A percentile compares a stretch with the other conserved stretches of the same genome.
These are phyloP conservation scores for Parascedosporium putredinis DNA, from an alignment of 2,329 filamentous ascomycete genomes.

Conservation along the genomic window DNA sequence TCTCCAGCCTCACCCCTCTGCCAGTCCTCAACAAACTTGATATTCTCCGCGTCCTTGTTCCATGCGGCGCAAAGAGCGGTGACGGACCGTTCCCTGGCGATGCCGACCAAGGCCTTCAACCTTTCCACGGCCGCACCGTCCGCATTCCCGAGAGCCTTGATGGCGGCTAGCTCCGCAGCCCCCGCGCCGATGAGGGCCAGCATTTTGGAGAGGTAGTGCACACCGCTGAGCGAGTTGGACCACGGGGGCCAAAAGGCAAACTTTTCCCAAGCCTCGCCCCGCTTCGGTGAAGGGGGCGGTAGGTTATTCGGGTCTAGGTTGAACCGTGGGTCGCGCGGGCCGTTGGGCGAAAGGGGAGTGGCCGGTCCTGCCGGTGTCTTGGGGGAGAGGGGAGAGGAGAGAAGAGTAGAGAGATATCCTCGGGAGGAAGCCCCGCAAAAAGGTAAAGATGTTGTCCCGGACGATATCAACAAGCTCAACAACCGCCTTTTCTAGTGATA, in stretches of 20 bases:
- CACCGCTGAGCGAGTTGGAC: conserved; percentile 85
- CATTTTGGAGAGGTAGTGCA: conserved; percentile 77
- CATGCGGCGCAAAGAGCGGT: conserved; percentile 80
- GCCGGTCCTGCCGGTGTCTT: conserved; percentile 40
- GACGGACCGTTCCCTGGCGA: conserved; percentile 74
- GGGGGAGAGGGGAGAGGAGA: conserved; percentile 68
- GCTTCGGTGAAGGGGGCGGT: conserved; percentile 65
- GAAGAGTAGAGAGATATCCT: conserved; percentile 80
- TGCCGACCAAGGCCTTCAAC: conserved; percentile 64
- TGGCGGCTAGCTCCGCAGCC: conserved; percentile 71
- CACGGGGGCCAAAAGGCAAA: conserved; percentile 93
- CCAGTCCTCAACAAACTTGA: conserved; percentile 92
- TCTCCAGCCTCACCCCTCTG: conserved; percentile 72
- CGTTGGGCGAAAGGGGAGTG: conserved; percentile 39
- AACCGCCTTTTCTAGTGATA: conserved; percentile 64
- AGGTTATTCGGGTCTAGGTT: conserved; percentile 69
- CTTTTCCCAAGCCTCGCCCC: conserved; percentile 83
- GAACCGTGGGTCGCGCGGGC: conserved; percentile 61
- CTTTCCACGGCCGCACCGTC: conserved; percentile 55
- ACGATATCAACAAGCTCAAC: conserved; percentile 77
- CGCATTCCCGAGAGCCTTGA: conserved; percentile 52
- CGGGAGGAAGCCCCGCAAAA: conserved; percentile 84
- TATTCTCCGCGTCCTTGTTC: conserved; percentile 87
- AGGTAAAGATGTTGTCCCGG: conserved; percentile 65
- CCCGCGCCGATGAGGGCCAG: conserved; percentile 75